A percentile compares a stretch with the other conserved stretches of the same genome.
These are phyloP conservation scores for Colletotrichum lentis DNA, from an alignment of 2,329 filamentous ascomycete species.

Conservation along the genomic window DNA sequence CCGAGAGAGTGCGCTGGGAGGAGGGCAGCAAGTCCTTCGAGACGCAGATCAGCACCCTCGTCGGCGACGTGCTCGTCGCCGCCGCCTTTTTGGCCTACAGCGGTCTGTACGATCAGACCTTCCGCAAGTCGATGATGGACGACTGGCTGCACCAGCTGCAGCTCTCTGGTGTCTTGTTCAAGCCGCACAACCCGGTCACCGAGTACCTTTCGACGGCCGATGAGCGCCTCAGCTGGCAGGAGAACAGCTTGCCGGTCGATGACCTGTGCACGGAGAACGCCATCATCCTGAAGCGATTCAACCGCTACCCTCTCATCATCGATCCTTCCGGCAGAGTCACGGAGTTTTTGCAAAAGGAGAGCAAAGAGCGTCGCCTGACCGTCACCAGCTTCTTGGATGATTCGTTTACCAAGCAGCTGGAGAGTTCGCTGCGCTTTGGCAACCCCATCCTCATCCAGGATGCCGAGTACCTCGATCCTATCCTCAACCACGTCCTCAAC, in stretches of 20 bases:
- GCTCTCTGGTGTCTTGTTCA: slow-evolving; percentile 91
- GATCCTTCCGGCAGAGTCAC: slow-evolving; percentile 94
- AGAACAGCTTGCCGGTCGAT: slow-evolving; percentile 90
- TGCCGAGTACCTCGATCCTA: slow-evolving; percentile 94
- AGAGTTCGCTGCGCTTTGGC: slow-evolving; percentile 95
- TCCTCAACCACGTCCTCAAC: slow-evolving; percentile 97
- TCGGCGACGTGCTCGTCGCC: slow-evolving; percentile 95
- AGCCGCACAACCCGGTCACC: slow-evolving; percentile 91
- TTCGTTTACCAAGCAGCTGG: slow-evolving; percentile 96
- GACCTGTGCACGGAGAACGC: slow-evolving; percentile 99
- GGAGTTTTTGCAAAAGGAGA: slow-evolving; percentile 94
- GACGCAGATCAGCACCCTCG: slow-evolving; percentile 94
- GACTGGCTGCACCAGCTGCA: slow-evolving; percentile 96
- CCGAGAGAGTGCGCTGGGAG: slow-evolving; percentile 93
- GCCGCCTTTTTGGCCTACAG: slow-evolving; percentile 97
- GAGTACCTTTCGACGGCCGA: slow-evolving; percentile 97
- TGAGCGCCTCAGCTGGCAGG: slow-evolving; percentile 93
- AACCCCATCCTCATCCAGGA: slow-evolving; percentile 99
- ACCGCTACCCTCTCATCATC: slow-evolving; percentile 97
- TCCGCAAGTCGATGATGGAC: slow-evolving; percentile 96
- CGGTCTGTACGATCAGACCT: slow-evolving; percentile 96
- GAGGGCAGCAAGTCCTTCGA: slow-evolving; percentile 98
- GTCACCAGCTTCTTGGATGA: slow-evolving; percentile 98
- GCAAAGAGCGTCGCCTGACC: slow-evolving; percentile 89
- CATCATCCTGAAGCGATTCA: slow-evolving; percentile 96